These are phyloP conservation scores for Mucor circinelloides DNA, from an alignment of 371 early-diverging fungal genomes.

Conservation along the genomic window DNA sequence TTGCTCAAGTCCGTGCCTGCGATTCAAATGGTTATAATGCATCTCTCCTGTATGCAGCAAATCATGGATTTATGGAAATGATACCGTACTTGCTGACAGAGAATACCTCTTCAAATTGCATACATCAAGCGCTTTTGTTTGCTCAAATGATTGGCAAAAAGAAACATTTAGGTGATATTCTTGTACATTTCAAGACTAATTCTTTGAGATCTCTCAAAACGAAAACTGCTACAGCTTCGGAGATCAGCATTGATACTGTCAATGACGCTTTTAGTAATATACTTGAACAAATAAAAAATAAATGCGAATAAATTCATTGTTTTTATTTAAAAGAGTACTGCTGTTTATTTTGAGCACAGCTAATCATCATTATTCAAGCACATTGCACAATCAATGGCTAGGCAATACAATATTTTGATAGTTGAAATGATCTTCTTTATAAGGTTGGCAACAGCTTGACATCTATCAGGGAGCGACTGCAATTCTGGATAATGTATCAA, in stretches of 20 bases:
- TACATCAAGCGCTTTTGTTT: conserved; percentile 31
- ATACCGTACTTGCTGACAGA: conserved; percentile 31
- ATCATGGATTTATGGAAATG: conserved; percentile 50
- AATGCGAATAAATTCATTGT: too few relatives aligned
- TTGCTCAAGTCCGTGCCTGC: conserved; percentile 31
- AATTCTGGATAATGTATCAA: too few relatives aligned
- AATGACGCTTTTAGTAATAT: neutral
- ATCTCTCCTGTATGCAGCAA: conserved; percentile 45
- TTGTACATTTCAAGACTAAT: neutral
- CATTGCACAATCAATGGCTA: too few relatives aligned
- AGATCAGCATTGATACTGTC: neutral
- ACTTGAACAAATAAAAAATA: neutral
- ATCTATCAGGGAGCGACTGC: too few relatives aligned
- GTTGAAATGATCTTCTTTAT: too few relatives aligned
- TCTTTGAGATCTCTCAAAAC: neutral
- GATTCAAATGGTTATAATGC: conserved; percentile 20
- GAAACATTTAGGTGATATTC: neutral
- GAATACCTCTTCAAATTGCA: conserved; percentile 26
- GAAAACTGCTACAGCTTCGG: neutral
- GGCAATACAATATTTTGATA: too few relatives aligned
- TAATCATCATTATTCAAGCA: too few relatives aligned
- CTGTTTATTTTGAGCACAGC: too few relatives aligned
- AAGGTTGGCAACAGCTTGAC: too few relatives aligned
- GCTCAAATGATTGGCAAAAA: conserved; percentile 5
- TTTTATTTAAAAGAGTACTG: too few relatives aligned